phyloP scores from a whole-genome alignment of 768 basidiomycete genomes.

The Naematelia encephala region DNA sequence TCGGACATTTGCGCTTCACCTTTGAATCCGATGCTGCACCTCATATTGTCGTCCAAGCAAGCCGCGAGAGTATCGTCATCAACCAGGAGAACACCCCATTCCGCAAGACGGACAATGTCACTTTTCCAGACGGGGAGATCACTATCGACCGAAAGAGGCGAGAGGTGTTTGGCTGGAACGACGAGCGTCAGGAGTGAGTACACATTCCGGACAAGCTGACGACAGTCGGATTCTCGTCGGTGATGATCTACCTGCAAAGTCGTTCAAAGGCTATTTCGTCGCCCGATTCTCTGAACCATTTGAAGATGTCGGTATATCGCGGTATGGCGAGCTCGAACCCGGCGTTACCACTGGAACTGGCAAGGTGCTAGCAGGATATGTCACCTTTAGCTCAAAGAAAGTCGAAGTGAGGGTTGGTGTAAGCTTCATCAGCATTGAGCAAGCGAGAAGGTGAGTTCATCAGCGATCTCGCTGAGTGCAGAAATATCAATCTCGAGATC shows the following conservation, averaged over 20 bases:
- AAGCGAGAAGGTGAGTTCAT: conserved; percentile 54
- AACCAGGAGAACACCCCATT: conserved; percentile 42
- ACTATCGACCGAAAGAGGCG: conserved; percentile 53
- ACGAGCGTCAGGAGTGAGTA: conserved; percentile 69
- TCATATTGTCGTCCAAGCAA: conserved; percentile 66
- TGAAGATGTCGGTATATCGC: conserved; percentile 56
- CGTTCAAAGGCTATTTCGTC: conserved; percentile 57
- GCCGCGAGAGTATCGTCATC: conserved; percentile 63
- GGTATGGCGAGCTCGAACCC: conserved; percentile 53
- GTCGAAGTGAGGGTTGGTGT: conserved; percentile 65
- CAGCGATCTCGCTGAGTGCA: conserved; percentile 7
- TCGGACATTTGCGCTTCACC: conserved; percentile 70
- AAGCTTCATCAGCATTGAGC: conserved; percentile 70
- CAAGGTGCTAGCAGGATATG: conserved; percentile 56
- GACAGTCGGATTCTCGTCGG: conserved; percentile 29
- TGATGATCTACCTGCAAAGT: conserved; percentile 38
- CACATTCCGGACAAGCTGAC: conserved; percentile 51
- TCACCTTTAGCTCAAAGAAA: conserved; percentile 45
- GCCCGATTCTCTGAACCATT: conserved; percentile 52
- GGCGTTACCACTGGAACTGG: conserved; percentile 52
- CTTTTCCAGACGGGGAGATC: conserved; percentile 60
- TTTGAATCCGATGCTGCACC: conserved; percentile 56
- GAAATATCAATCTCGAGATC: conserved; percentile 58
- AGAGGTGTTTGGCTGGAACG: conserved; percentile 64
- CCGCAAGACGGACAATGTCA: conserved; percentile 52